Conservation (phyloP, 805 yeast genomes). For the Spathaspora arborariae region DNA sequence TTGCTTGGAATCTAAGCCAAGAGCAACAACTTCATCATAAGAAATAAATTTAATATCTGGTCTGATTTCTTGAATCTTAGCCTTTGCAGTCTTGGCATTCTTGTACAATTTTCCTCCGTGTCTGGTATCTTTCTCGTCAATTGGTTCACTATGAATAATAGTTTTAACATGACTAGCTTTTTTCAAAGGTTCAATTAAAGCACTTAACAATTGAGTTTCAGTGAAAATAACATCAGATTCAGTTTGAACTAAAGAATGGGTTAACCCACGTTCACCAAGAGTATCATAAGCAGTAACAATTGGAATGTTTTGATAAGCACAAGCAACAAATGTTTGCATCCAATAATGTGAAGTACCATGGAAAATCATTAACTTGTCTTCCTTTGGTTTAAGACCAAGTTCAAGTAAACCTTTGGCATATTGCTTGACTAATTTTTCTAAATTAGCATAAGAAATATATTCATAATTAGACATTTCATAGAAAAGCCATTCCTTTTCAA, state of each 20-base stretch:
- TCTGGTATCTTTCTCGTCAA: conserved; percentile 62
- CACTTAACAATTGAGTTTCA: conserved; percentile 67
- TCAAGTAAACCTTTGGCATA: conserved; percentile 74
- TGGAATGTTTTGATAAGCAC: conserved; percentile 75
- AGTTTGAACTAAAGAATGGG: conserved; percentile 82
- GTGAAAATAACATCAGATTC: conserved; percentile 76
- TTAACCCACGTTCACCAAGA: conserved; percentile 82
- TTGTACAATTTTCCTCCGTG: conserved; percentile 55
- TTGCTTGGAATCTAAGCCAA: conserved; percentile 54
- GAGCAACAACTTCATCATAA: conserved; percentile 56
- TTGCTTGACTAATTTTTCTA: conserved; percentile 44
- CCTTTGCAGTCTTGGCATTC: conserved; percentile 55
- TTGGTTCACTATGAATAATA: conserved; percentile 66
- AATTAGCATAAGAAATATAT: conserved; percentile 58
- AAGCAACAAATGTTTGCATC: conserved; percentile 84
- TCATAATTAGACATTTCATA: conserved; percentile 76
- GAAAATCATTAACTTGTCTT: conserved; percentile 72
- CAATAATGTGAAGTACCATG: conserved; percentile 86
- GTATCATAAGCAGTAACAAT: conserved; percentile 96
- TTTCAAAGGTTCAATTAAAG: conserved; percentile 69
- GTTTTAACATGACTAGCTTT: conserved; percentile 57
- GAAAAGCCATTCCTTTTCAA: conserved; percentile 84
- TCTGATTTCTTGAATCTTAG: conserved; percentile 57
- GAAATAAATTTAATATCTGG: conserved; percentile 73
- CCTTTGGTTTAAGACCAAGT: conserved; percentile 65